Base-by-base conservation (phyloP, 176 grass and related monocot genomes). In the Triticum urartu region DNA sequence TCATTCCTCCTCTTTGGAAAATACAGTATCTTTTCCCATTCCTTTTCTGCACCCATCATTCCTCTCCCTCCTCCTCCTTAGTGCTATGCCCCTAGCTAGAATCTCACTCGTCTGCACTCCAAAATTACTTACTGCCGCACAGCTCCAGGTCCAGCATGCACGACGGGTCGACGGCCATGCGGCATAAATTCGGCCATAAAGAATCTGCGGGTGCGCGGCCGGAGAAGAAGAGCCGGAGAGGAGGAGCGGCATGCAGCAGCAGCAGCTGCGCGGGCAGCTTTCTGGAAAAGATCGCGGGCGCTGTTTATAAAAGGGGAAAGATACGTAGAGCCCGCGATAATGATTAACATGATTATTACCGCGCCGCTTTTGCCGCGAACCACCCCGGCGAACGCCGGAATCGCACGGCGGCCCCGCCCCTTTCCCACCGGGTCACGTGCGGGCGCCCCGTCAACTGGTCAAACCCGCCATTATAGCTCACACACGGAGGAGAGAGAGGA, bases 311-410 rank as follows among this genome's bases (percentile, higher is more conserved):
- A 95, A 91, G 77, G 84, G 47, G 0, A 88, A 91, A 89, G 88
- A 93, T 93, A 89, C 77, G 85, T 78, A 84, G 80, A 82, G 64
- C 85, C 64, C 81, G 52, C 89, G 60, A 77, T 90, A 88, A 95
- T 95, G 72, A 92, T 95, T 91, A 81, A 60, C 11, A 68, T 93
- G 67, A 93, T 95, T 89, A 89, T 83, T 80, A 68, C 48, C 43
- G 39, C 54, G 28, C 28, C 28, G 28, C 4, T 17, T 85, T 88
- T 85, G 0, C 4, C 13, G 26, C 9, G 1, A 22, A 64, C 8
- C 4, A n/a, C 82, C 86, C 52, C 43, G 4, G 0, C 0, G 26
- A 80, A 1, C 0, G 2, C 2, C 0, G 35, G 17, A 76, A 87
- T 84, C 59, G 14, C 75, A 1, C 4, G 0, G 5, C 6, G 26